A percentile compares a stretch with the other conserved stretches of the same genome.
Conservation (phyloP, 306 rosid genomes). For the Rosa persica region DNA sequence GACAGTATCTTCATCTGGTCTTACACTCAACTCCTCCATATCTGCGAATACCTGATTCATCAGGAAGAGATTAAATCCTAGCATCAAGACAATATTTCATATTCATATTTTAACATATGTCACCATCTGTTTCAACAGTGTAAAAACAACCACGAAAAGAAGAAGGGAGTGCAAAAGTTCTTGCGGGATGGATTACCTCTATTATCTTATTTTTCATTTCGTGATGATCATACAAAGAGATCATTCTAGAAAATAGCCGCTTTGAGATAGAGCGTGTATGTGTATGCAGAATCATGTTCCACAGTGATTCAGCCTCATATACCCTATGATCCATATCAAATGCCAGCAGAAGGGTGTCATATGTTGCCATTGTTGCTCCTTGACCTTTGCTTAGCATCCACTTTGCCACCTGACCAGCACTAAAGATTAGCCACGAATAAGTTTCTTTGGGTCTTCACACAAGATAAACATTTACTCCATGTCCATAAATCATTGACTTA, state of each 20-base stretch:
- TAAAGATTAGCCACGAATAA: slow-evolving; percentile 20
- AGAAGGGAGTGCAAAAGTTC: not conserved
- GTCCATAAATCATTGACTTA: not conserved
- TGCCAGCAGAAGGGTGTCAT: slow-evolving; percentile 83
- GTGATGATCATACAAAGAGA: slow-evolving; percentile 78
- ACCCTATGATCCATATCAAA: slow-evolving; percentile 81
- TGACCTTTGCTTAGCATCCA: slow-evolving; percentile 98
- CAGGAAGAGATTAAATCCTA: slow-evolving; percentile 11
- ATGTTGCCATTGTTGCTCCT: slow-evolving; percentile 92
- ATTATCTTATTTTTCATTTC: slow-evolving; percentile 54
- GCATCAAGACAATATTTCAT: slow-evolving; percentile 1
- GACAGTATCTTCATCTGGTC: slow-evolving; percentile 87
- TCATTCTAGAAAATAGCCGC: slow-evolving; percentile 82
- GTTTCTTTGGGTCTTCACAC: not conserved
- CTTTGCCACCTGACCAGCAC: slow-evolving; percentile 71
- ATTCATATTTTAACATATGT: not conserved
- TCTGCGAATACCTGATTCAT: slow-evolving; percentile 77
- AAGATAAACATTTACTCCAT: not conserved
- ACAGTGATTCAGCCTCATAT: slow-evolving; percentile 90
- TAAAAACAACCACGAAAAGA: not conserved
- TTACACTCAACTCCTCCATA: slow-evolving; percentile 81
- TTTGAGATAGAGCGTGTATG: slow-evolving; percentile 76
- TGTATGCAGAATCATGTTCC: slow-evolving; percentile 87
- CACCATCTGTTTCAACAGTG: not conserved
- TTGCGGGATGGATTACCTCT: slow-evolving; percentile 49